Percentiles rank a stretch among this genome's conserved stretches.
phyloP scores from a whole-genome alignment of 139 green algal genomes.

The Micractinium sp. region DNA sequence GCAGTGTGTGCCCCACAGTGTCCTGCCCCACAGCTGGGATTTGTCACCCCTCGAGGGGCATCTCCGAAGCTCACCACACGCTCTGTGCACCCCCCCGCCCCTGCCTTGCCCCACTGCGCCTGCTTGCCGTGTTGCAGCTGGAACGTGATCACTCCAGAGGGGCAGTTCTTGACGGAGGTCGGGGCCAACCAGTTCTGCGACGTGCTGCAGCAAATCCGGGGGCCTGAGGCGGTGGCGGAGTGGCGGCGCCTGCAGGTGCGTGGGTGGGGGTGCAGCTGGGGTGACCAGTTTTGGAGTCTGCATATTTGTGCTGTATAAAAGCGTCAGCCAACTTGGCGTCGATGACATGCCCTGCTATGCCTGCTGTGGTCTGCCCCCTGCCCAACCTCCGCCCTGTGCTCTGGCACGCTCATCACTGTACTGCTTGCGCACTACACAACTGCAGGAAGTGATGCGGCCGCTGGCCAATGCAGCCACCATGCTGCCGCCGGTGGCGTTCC shows the following conservation, averaged over 20 bases:
- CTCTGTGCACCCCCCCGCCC: no score
- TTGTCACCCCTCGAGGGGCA: no score
- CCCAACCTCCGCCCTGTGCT: not conserved
- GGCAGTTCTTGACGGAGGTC: conserved; percentile 74
- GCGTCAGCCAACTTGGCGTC: no score
- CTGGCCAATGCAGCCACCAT: conserved; percentile 77
- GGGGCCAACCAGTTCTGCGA: conserved; percentile 62
- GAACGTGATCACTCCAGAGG: conserved; percentile 96
- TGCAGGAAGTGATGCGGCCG: conserved; percentile 77
- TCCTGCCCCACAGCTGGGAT: no score
- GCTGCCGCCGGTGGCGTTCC: conserved; percentile 87
- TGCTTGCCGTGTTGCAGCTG: conserved; percentile 52
- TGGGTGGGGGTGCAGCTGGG: not conserved
- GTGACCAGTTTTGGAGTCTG: no score
- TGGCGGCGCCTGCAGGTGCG: conserved; percentile 67
- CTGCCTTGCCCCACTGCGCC: no score
- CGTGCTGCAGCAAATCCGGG: conserved; percentile 59
- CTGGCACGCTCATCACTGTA: not conserved
- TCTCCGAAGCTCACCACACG: no score
- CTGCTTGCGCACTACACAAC: not conserved
- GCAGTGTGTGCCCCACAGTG: no score
- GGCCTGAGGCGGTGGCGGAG: conserved; percentile 56
- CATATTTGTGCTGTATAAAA: no score
- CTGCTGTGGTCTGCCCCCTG: not conserved
- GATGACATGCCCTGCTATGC: not conserved